Evolutionary conservation across 495 filamentous ascomycete species (phyloP), one percentile per base, ranked within the genome.

Genomic region (Trichoderma reesei): DNA sequence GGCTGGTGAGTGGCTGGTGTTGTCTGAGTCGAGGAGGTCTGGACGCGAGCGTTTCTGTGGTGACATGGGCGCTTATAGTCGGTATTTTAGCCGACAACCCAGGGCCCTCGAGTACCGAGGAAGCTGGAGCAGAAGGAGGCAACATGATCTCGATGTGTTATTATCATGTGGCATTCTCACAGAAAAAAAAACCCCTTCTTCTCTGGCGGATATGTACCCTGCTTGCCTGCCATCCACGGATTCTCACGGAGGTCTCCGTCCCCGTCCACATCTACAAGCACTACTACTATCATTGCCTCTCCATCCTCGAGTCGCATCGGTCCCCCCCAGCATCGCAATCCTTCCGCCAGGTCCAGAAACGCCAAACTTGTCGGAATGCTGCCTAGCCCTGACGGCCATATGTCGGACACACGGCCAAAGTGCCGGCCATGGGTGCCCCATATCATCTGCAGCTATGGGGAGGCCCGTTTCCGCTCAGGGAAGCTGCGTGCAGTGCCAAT

Each of bases 301-400:
- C n/a, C 18, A 48, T 16, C n/a, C 18, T 48, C 44, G 18, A 48
- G 11, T 36, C 51, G 26, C 26, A 26, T 26, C 26, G 26, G 26
- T 26, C 26, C 26, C 26, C 26, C 1, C 26, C 10, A 56, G 51
- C 51, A 56, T 56, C 5, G 26, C 51, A 8, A 31, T 56, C 51
- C 51, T 48, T 48, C 44, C n/a, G 18, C 20, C 18, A 56, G 11
- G 31, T 2, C 20, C 10, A 33, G 51, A 34, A 56, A 56, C 10
- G 34, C 16, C 51, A 56, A 34, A 56, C 33, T 3, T 48, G 9
- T 48, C 41, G n/a, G 9, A 56, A 56, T 36, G 9, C 26, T 33
- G 51, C 51, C 51, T 56, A 56, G 51, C 51, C 26, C 34, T 56
- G 26, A 56, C 51, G 51, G 51, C 51, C 51, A 56, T 56, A 56